A percentile compares a stretch with the other conserved stretches of the same genome.
phyloP scores from a whole-genome alignment of 495 filamentous ascomycete species.

The Aspergillus nanangensis region DNA sequence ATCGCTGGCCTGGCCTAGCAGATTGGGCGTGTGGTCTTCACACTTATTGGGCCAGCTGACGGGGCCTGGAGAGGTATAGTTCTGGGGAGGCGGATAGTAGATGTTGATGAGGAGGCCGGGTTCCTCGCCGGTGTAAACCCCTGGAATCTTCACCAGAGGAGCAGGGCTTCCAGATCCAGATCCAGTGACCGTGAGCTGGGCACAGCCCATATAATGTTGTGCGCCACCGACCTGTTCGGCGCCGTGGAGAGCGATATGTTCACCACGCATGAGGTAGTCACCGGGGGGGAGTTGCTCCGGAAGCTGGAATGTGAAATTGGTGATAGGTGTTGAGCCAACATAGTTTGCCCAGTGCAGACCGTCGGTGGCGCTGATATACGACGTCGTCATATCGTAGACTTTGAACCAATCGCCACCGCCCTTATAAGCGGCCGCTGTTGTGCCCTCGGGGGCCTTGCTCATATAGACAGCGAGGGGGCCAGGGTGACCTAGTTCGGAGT shows the following conservation, averaged over 20 bases:
- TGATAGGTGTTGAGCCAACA: background rate
- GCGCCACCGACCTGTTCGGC: conserved; percentile 2
- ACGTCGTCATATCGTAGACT: conserved; percentile 1
- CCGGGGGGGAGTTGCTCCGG: conserved; percentile 2
- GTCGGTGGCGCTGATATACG: background rate
- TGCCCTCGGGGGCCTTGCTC: conserved; percentile 4
- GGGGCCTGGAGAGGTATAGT: conserved; percentile 7
- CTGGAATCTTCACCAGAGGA: conserved; percentile 4
- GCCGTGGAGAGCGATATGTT: conserved; percentile 4
- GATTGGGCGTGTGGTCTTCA: conserved; percentile 4
- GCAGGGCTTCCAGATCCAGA: conserved; percentile 1
- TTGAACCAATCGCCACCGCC: conserved; percentile 12
- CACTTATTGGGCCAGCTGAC: conserved; percentile 5
- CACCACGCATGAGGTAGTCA: conserved; percentile 6
- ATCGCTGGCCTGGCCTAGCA: background rate
- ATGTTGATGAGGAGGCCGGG: conserved; percentile 6
- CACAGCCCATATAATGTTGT: conserved; percentile 6
- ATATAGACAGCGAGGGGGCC: conserved; percentile 5
- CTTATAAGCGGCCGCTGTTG: background rate
- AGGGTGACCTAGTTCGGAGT: conserved; percentile 2
- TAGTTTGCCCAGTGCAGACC: conserved; percentile 1
- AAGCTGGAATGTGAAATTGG: conserved; percentile 3
- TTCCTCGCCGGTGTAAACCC: conserved; percentile 4
- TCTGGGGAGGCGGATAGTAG: background rate
- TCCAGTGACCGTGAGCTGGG: conserved; percentile 7